A percentile compares a stretch with the other conserved stretches of the same genome.
Evolutionary conservation across 805 yeast species (phyloP).

Genomic region (Candida stauntonica): DNA sequence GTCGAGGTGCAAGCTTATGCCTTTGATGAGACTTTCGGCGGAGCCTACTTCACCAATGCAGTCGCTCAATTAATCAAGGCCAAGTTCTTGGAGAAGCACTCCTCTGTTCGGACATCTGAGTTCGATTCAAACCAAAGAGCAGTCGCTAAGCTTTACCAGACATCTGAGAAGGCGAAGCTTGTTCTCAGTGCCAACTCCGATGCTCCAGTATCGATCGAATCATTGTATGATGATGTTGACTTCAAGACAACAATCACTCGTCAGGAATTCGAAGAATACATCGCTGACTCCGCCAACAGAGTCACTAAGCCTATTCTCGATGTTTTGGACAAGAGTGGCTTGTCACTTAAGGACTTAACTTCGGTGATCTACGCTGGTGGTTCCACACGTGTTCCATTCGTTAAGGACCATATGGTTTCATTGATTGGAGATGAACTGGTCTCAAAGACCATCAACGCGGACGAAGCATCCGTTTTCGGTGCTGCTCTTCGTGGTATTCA

Average conservation of each 20-base stretch:
- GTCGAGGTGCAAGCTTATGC: conserved; percentile 73
- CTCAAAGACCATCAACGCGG: conserved; percentile 87
- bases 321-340: conserved; percentile 37
- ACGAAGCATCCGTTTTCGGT: conserved; percentile 91
- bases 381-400: conserved; percentile 82
- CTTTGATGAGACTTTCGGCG: conserved; percentile 65
- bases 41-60: conserved; percentile 63
- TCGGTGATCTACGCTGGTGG: conserved; percentile 89
- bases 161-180: conserved; percentile 85
- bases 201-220: conserved; percentile 71
- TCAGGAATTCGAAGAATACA: conserved; percentile 68
- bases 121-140: conserved; percentile 50
- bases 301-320: conserved; percentile 51
- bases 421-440: conserved; percentile 57
- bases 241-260: conserved; percentile 65
- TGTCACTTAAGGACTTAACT: conserved; percentile 37
- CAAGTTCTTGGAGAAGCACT: conserved; percentile 48
- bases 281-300: conserved; percentile 39
- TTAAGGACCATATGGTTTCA: conserved; percentile 55
- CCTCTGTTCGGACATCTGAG: conserved; percentile 33
- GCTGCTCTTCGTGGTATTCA: conserved; percentile 80
- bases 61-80: conserved; percentile 57
- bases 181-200: conserved; percentile 87
- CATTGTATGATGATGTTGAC: conserved; percentile 68
- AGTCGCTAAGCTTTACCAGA: conserved; percentile 63